These are phyloP conservation scores for Kodamaea nitidulidarum DNA, from an alignment of 805 yeast genomes.

Conservation along the genomic window DNA sequence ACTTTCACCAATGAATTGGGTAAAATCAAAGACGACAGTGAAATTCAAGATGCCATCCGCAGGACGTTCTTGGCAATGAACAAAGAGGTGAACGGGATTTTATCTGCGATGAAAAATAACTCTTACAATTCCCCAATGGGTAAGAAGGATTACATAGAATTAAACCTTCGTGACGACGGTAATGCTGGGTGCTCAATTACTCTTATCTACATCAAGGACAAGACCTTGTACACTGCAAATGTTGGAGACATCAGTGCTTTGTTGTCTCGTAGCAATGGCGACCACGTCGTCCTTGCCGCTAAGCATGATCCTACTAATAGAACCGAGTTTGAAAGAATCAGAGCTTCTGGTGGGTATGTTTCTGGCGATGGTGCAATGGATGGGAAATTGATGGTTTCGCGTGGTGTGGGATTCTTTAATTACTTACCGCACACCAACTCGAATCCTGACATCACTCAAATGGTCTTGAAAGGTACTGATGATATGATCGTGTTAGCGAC, in stretches of 20 bases:
- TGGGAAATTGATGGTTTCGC: conserved; percentile 74
- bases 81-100: conserved; percentile 69
- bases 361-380: conserved; percentile 81
- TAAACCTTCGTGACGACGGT: conserved; percentile 59
- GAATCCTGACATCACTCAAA: conserved; percentile 71
- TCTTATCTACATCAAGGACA: conserved; percentile 70
- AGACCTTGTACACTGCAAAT: conserved; percentile 72
- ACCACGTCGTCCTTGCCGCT: conserved; percentile 63
- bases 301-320: conserved; percentile 82
- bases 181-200: conserved; percentile 83
- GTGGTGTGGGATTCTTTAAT: conserved; percentile 90
- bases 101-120: conserved; percentile 42
- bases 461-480: conserved; percentile 60
- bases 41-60: conserved; percentile 71
- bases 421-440: conserved; percentile 84
- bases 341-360: conserved; percentile 90
- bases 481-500: conserved; percentile 85
- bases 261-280: conserved; percentile 77
- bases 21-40: conserved; percentile 37
- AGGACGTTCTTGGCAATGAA: conserved; percentile 77
- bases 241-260: conserved; percentile 88
- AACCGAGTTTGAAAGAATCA: conserved; percentile 75
- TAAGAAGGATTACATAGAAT: conserved; percentile 40
- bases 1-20: conserved; percentile 65
- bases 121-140: conserved; percentile 28